Percentiles rank a stretch among this genome's conserved stretches.
phyloP scores from a whole-genome alignment of 495 filamentous ascomycete genomes.

The Jackrogersella minutella region DNA sequence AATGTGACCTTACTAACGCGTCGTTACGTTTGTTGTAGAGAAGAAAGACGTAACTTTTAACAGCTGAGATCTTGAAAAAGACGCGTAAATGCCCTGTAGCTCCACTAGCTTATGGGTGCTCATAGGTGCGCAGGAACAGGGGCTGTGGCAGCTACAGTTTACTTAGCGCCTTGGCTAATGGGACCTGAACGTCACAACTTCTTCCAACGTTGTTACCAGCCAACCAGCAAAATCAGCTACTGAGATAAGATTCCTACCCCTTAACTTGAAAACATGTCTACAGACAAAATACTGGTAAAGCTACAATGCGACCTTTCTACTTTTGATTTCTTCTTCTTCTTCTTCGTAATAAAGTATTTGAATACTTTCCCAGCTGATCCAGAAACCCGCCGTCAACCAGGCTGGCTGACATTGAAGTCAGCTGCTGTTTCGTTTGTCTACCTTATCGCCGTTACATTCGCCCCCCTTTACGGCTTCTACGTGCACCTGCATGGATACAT shows the following conservation, averaged over 20 bases:
- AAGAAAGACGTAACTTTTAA: background rate
- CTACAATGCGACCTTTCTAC: background rate
- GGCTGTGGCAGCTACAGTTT: background rate
- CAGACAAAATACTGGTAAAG: background rate
- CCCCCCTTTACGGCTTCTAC: constrained; percentile 20
- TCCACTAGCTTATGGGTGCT: background rate
- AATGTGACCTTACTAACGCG: constrained; percentile 11
- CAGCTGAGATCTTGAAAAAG: constrained; percentile 18
- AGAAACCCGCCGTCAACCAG: background rate
- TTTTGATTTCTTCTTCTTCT: too few relatives aligned
- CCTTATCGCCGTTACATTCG: constrained; percentile 36
- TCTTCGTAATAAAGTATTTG: too few relatives aligned
- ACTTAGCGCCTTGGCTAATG: background rate
- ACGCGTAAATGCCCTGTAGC: constrained; percentile 9
- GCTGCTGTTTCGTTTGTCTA: constrained; percentile 7
- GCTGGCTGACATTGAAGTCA: constrained; percentile 27
- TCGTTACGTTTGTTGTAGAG: constrained; percentile 10
- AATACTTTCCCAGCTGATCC: background rate
- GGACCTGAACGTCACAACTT: background rate
- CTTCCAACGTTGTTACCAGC: too few relatives aligned
- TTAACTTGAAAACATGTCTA: background rate
- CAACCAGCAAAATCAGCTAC: background rate
- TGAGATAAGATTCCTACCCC: background rate
- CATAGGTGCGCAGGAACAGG: background rate
- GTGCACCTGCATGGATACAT: constrained; percentile 2